phyloP scores from a whole-genome alignment of 495 filamentous ascomycete genomes.

The Oidiodendron maius region DNA sequence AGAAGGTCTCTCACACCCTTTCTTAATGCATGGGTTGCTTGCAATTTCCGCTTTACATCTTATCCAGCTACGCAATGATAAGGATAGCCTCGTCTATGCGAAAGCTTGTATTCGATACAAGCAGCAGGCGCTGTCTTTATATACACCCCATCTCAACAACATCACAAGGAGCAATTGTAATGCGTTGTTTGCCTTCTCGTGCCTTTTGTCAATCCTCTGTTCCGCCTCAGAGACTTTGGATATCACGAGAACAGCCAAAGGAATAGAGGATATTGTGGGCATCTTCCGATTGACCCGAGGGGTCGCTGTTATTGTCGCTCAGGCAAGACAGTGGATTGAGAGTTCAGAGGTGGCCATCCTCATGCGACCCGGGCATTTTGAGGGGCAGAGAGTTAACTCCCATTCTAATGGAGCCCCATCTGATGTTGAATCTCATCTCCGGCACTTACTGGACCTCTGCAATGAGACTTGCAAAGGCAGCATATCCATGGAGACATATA shows the following conservation, averaged over 20 bases:
- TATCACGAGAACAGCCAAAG: background rate
- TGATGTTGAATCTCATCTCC: background rate
- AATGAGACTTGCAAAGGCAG: background rate
- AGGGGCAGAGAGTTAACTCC: no score
- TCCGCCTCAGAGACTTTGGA: slow-evolving; percentile 1
- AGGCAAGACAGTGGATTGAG: slow-evolving; percentile 6
- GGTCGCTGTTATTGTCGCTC: slow-evolving; percentile 1
- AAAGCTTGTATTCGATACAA: slow-evolving; percentile 3
- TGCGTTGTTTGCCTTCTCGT: slow-evolving; percentile 4
- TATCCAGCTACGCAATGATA: background rate
- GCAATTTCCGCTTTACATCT: slow-evolving; percentile 4
- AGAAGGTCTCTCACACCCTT: background rate
- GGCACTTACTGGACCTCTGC: background rate
- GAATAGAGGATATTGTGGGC: slow-evolving; percentile 1
- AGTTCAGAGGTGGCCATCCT: background rate
- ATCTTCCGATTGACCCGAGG: slow-evolving; percentile 3
- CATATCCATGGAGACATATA: background rate
- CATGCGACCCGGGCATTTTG: background rate
- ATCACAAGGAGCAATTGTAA: slow-evolving; percentile 1
- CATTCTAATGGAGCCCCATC: no score
- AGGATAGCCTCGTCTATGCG: background rate
- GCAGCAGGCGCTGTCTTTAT: slow-evolving; percentile 1
- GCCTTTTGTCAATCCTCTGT: background rate
- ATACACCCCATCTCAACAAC: slow-evolving; percentile 1
- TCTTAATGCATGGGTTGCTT: slow-evolving; percentile 5